Evolutionary conservation across 805 yeast species (phyloP).

Genomic region (Yamadazyma phyllophila): DNA sequence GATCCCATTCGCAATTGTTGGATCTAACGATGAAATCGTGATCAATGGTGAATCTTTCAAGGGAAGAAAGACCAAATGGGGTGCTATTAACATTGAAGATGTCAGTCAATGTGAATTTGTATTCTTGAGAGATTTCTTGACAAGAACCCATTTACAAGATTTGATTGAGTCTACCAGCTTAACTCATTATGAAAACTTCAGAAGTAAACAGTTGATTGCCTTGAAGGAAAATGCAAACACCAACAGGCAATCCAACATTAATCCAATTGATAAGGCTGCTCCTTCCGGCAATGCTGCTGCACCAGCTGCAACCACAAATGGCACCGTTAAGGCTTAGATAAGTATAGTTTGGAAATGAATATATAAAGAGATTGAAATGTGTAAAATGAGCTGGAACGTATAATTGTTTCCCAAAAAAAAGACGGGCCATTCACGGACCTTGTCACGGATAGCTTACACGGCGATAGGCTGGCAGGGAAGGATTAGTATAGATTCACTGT

Average conservation of each 20-base stretch:
- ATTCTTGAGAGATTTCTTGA: slow-evolving; percentile 87
- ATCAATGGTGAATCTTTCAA: slow-evolving; percentile 78
- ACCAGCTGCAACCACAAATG: slow-evolving; percentile 1
- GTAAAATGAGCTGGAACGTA: background rate
- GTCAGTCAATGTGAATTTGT: slow-evolving; percentile 94
- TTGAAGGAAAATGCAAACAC: slow-evolving; percentile 78
- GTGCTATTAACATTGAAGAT: slow-evolving; percentile 89
- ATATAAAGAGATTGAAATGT: background rate
- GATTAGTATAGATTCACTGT: too few relatives aligned
- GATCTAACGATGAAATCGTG: slow-evolving; percentile 76
- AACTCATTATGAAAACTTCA: slow-evolving; percentile 87
- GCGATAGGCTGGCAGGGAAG: too few relatives aligned
- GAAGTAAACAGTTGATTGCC: slow-evolving; percentile 90
- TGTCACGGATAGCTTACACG: too few relatives aligned
- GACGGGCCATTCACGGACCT: too few relatives aligned
- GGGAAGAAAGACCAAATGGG: slow-evolving; percentile 94
- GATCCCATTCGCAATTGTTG: slow-evolving; percentile 93
- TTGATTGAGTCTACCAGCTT: slow-evolving; percentile 88
- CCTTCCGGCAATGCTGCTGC: slow-evolving; percentile 1
- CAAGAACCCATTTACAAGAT: slow-evolving; percentile 94
- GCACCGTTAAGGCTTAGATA: slow-evolving; percentile 6
- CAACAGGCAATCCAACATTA: slow-evolving; percentile 29
- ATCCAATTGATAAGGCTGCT: slow-evolving; percentile 6
- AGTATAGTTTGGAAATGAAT: background rate
- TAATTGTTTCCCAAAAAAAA: background rate